Evolutionary conservation across 169 alveolate species (phyloP).

Genomic region (Plasmodium adleri): DNA sequence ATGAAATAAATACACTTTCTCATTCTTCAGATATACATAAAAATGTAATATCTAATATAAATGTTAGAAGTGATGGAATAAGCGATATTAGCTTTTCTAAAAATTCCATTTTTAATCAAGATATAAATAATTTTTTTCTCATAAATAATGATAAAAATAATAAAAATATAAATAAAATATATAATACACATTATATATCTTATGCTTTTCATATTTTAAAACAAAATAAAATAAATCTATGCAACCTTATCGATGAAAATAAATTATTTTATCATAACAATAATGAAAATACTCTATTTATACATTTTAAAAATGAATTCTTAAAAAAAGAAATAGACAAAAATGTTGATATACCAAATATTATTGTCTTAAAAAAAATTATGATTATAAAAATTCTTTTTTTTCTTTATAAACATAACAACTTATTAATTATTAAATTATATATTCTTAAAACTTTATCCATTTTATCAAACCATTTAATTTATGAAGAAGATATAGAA

Average conservation of each 20-base stretch:
- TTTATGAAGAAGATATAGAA: constrained; percentile 31
- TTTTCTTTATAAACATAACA: constrained; percentile 29
- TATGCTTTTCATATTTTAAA: constrained; percentile 17
- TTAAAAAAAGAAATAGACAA: constrained; percentile 1
- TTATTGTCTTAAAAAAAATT: constrained; percentile 10
- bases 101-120: not conserved
- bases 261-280: not conserved
- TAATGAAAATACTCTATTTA: not conserved
- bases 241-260: constrained; percentile 7
- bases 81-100: constrained; percentile 16
- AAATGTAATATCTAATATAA: not conserved
- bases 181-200: not conserved
- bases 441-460: constrained; percentile 22
- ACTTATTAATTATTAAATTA: not conserved
- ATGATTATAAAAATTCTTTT: constrained; percentile 50
- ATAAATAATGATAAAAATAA: not conserved
- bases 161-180: not conserved
- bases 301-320: constrained; percentile 7
- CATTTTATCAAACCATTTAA: constrained; percentile 10
- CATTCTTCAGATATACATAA: not conserved
- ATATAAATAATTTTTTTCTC: not conserved
- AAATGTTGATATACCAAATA: constrained; percentile 17
- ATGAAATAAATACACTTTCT: not conserved
- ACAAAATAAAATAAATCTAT: constrained; percentile 26
- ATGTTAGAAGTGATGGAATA: constrained; percentile 5